Percentiles rank a stretch among this genome's conserved stretches.
phyloP scores from a whole-genome alignment of 2,329 filamentous ascomycete genomes.

The Fusarium sterilihyphosum region DNA sequence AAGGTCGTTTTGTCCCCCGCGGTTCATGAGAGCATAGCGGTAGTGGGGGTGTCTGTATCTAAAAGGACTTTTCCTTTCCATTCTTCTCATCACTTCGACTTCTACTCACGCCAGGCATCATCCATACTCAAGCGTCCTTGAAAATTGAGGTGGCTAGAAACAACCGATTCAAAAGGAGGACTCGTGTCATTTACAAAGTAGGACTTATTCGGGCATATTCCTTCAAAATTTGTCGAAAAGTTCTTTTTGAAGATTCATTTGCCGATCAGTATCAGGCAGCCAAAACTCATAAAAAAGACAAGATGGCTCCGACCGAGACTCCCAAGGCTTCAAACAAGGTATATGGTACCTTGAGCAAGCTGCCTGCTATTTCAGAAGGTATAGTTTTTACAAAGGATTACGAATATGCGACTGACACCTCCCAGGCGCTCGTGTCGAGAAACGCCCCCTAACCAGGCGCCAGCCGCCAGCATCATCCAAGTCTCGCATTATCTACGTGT shows the following conservation, averaged over 20 bases:
- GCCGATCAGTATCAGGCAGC: constrained; percentile 28
- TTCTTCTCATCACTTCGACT: background rate
- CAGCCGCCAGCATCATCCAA: constrained; percentile 56
- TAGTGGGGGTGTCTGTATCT: constrained; percentile 15
- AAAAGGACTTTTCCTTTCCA: background rate
- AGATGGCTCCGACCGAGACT: constrained; percentile 37
- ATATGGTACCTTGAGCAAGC: constrained; percentile 46
- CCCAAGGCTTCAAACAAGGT: constrained; percentile 17
- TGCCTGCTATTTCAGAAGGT: constrained; percentile 50
- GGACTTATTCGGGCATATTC: background rate
- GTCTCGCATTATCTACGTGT: constrained; percentile 69
- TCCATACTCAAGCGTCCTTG: background rate
- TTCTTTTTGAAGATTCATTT: constrained; percentile 1
- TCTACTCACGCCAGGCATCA: background rate
- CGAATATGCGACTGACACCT: background rate
- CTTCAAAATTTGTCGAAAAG: background rate
- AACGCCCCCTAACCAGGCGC: constrained; percentile 57
- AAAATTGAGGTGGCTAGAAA: background rate
- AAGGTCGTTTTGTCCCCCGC: background rate
- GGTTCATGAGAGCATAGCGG: background rate
- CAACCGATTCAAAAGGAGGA: background rate
- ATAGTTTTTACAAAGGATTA: background rate
- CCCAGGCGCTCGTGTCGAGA: constrained; percentile 60
- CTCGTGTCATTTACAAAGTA: background rate
- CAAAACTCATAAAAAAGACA: background rate